Percentiles rank a stretch among this genome's conserved stretches.
These are phyloP conservation scores for Cafeteria roenbergensis DNA, from an alignment of 108 stramenopile genomes.

Conservation along the genomic window DNA sequence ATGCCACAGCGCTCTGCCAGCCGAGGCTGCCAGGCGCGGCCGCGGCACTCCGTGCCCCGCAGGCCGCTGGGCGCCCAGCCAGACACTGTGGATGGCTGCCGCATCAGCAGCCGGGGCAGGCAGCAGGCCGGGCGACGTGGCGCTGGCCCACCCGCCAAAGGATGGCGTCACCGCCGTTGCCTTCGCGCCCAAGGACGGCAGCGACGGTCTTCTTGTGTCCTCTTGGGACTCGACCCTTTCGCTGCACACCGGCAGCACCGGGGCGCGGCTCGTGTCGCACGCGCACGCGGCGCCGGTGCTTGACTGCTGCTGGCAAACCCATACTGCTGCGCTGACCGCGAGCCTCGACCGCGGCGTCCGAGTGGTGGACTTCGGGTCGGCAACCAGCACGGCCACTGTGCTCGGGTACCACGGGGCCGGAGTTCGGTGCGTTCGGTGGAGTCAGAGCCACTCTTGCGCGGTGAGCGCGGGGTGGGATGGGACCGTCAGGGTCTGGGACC, in stretches of 20 bases:
- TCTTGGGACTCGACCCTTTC: background rate
- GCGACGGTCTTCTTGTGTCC: no score
- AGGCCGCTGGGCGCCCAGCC: no score
- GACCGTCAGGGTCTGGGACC: background rate
- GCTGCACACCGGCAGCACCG: background rate
- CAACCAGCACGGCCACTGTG: background rate
- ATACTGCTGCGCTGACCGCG: background rate
- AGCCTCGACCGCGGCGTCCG: background rate
- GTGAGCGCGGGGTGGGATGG: background rate
- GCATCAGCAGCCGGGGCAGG: no score
- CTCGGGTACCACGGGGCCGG: background rate
- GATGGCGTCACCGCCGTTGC: no score
- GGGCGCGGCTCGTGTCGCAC: background rate
- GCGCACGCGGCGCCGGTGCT: background rate
- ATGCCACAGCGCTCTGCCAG: background rate
- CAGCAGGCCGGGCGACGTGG: no score
- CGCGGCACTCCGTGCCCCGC: background rate
- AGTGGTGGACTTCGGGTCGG: background rate
- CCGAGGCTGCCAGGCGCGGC: background rate
- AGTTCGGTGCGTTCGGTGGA: background rate
- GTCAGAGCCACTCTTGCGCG: background rate
- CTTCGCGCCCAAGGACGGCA: no score
- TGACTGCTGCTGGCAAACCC: background rate
- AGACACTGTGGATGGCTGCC: no score
- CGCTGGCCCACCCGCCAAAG: no score